A percentile compares a stretch with the other conserved stretches of the same genome.
phyloP scores from a whole-genome alignment of 768 basidiomycete genomes.

The Boletus pseudo-olivaceus region DNA sequence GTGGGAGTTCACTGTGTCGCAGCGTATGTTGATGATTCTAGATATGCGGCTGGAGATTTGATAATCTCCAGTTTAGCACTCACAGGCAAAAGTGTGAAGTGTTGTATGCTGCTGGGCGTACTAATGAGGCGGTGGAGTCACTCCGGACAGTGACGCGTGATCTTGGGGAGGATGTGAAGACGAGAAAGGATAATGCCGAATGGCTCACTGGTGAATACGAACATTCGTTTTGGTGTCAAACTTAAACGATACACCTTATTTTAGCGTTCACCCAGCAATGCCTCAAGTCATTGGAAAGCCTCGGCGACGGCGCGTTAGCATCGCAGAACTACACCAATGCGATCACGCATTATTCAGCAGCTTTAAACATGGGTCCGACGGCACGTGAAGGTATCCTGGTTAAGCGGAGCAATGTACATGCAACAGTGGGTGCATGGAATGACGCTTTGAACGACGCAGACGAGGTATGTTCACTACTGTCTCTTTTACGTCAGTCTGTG shows the following conservation, averaged over 20 bases:
- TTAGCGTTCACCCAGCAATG: conserved; percentile 2
- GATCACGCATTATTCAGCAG: not conserved
- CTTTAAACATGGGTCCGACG: not conserved
- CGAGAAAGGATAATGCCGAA: not conserved
- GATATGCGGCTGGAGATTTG: conserved; percentile 13
- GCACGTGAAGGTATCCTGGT: not conserved
- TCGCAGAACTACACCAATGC: not conserved
- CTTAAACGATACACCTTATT: not conserved
- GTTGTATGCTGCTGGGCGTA: not conserved
- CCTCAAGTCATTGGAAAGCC: not conserved
- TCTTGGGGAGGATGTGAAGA: not conserved
- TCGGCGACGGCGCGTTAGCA: not conserved
- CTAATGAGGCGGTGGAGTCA: not conserved
- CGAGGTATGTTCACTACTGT: not conserved
- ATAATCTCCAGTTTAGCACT: conserved; percentile 1
- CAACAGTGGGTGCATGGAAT: not conserved
- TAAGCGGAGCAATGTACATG: conserved; percentile 4
- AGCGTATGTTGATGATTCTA: not conserved
- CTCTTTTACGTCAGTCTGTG: not conserved
- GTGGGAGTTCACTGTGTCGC: not conserved
- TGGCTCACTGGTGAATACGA: conserved; percentile 1
- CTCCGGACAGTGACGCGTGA: not conserved
- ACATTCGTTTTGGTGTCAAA: not conserved
- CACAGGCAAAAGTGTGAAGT: not conserved
- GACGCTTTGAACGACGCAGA: conserved; percentile 1